Base-by-base conservation (phyloP, 306 rosid species). In the Citrullus mucosospermus region DNA sequence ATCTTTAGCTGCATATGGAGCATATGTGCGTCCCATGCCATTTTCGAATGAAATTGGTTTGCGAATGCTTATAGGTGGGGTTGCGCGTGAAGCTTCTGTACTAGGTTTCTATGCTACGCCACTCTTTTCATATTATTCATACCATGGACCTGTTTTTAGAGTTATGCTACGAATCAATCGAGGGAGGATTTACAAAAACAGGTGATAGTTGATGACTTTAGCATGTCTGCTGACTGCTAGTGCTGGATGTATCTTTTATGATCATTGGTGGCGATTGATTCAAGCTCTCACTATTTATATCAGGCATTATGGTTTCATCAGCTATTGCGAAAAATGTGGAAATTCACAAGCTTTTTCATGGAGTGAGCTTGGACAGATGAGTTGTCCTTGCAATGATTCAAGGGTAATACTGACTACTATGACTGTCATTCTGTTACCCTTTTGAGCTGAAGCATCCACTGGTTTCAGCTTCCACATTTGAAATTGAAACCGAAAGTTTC, bases 31-130 rank as follows among this genome's bases (percentile, higher is more conserved):
- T 53, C 91, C 97, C 46, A 56, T 91, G 96, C 97, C 98, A 10
- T 95, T 85, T 88, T 86, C 92, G 7, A 95, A 95, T 79, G 97
- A 95, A 91, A 20, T 91, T 65, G 98, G 98, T 75, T 79, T 95
- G 84, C 85, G 97, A 51, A 95, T 95, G 98, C 97, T 92, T 85
- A 92, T 95, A 69, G 98, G 97, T n/a, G 98, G 98, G 63, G 96
- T 85, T 79, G 91, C 79, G 15, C 80, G 97, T 85, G 97, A 91
- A 83, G 98, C 98, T 79, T 87, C 96, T 32, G 86, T 89, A 22
- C 63, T 92, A 88, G 97, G 98, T 72, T 87, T 80, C 80, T 91
- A 86, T 74, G 87, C 91, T 32, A 83, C 91, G 17, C 98, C 97
- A 18, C 84, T 95, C 48, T 91, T 91, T 83, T 91, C 98, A 0